Percentiles rank a stretch among this genome's conserved stretches.
Evolutionary conservation across 202 grass and related monocot species (phyloP).

Genomic region (Zoysia matrella): DNA sequence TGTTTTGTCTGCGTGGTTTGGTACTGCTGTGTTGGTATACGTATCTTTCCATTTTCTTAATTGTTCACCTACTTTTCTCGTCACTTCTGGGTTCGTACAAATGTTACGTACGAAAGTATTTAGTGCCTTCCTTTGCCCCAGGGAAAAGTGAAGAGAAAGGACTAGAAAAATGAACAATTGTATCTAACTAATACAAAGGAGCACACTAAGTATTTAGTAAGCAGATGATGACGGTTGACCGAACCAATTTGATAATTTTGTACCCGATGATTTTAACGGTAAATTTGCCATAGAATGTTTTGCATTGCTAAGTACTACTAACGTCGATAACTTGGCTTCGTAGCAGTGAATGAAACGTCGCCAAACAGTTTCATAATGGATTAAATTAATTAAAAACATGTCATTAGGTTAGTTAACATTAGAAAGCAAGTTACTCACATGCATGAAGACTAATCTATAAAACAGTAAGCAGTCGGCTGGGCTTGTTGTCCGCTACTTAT

Average conservation of each 20-base stretch:
- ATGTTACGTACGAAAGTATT: conserved; percentile 17
- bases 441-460: too few species aligned
- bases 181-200: conserved; percentile 15
- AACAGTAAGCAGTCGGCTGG: too few species aligned
- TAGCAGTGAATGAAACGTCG: neutral
- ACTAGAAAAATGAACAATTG: neutral
- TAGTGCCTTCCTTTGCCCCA: conserved; percentile 20
- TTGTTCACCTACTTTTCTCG: neutral
- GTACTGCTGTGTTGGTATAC: neutral
- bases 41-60: neutral
- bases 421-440: neutral
- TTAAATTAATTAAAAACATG: too few species aligned
- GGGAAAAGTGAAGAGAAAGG: conserved; percentile 6
- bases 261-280: neutral
- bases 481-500: too few species aligned
- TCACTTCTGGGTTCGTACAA: neutral
- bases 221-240: conserved; percentile 16
- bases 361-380: neutral
- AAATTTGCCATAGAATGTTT: conserved; percentile 12
- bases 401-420: neutral
- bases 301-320: conserved; percentile 25
- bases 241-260: neutral
- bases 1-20: neutral
- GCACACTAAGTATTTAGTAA: neutral
- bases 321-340: conserved; percentile 4